phyloP scores from a whole-genome alignment of 495 filamentous ascomycete genomes.

The Penicillium alfredii region DNA sequence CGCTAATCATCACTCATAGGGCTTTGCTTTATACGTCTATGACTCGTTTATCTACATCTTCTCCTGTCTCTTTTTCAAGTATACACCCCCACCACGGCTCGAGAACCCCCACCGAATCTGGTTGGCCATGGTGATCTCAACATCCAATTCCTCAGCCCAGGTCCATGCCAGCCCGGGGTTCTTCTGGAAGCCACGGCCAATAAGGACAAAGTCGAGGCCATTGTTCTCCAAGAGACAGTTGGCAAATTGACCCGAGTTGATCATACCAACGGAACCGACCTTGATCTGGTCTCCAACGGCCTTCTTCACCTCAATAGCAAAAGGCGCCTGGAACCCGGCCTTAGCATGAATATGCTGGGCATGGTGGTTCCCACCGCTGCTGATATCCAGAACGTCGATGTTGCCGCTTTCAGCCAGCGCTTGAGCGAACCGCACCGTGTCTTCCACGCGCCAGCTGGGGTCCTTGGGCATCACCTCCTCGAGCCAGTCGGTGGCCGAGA shows the following conservation, averaged over 20 bases:
- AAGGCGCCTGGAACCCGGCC: slow-evolving; percentile 58
- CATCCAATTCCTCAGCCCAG: slow-evolving; percentile 61
- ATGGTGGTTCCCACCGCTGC: slow-evolving; percentile 52
- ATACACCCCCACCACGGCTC: slow-evolving; percentile 19
- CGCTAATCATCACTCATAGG: no score
- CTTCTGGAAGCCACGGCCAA: slow-evolving; percentile 63
- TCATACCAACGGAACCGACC: slow-evolving; percentile 57
- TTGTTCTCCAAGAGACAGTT: slow-evolving; percentile 49
- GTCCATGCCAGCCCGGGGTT: slow-evolving; percentile 62
- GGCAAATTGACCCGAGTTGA: slow-evolving; percentile 52
- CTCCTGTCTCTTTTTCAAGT: slow-evolving; percentile 16
- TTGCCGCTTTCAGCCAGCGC: slow-evolving; percentile 45
- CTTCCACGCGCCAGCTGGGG: slow-evolving; percentile 51
- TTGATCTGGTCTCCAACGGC: slow-evolving; percentile 51
- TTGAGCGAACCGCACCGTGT: slow-evolving; percentile 49
- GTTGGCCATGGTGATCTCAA: slow-evolving; percentile 56
- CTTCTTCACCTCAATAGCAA: slow-evolving; percentile 53
- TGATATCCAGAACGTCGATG: slow-evolving; percentile 61
- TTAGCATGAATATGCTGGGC: slow-evolving; percentile 49
- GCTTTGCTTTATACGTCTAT: background rate
- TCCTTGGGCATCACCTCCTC: slow-evolving; percentile 38
- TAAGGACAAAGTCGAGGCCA: slow-evolving; percentile 53
- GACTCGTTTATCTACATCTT: slow-evolving; percentile 11
- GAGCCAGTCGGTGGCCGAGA: slow-evolving; percentile 56
- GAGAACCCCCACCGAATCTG: slow-evolving; percentile 59